Conservation (phyloP, 371 early-diverging fungal genomes). For the Mortierella sp. region DNA sequence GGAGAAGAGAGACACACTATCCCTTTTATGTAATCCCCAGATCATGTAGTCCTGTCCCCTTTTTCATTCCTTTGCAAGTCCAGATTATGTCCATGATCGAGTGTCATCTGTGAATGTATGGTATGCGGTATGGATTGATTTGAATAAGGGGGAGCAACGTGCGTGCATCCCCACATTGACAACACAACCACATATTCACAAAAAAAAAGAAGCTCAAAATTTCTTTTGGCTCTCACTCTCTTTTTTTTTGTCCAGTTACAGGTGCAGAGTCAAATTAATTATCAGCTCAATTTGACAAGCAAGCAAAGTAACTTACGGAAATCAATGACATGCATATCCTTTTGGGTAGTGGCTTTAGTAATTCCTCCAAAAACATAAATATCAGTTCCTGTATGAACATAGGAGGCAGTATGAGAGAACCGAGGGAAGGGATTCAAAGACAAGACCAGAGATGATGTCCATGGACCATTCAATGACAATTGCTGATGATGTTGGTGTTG, state of each 20-base stretch:
- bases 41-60: too few relatives aligned
- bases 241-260: too few relatives aligned
- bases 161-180: background rate
- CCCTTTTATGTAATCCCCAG: too few relatives aligned
- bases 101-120: background rate
- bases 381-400: constrained; percentile 62
- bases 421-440: constrained; percentile 62
- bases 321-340: constrained; percentile 72
- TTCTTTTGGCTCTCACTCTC: too few relatives aligned
- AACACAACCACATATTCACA: background rate
- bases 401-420: constrained; percentile 70
- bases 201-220: background rate
- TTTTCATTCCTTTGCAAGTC: background rate
- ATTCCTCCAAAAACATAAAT: constrained; percentile 73
- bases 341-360: constrained; percentile 60
- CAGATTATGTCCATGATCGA: background rate
- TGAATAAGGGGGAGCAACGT: background rate
- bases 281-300: background rate
- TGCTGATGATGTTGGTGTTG: constrained; percentile 13
- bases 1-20: too few relatives aligned
- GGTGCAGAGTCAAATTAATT: too few relatives aligned
- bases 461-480: constrained; percentile 27
- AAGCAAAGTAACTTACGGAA: constrained; percentile 61
- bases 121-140: background rate
- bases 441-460: constrained; percentile 34